Evolutionary conservation across 176 grass and related monocot species (phyloP).

Genomic region (Tillandsia leiboldiana): DNA sequence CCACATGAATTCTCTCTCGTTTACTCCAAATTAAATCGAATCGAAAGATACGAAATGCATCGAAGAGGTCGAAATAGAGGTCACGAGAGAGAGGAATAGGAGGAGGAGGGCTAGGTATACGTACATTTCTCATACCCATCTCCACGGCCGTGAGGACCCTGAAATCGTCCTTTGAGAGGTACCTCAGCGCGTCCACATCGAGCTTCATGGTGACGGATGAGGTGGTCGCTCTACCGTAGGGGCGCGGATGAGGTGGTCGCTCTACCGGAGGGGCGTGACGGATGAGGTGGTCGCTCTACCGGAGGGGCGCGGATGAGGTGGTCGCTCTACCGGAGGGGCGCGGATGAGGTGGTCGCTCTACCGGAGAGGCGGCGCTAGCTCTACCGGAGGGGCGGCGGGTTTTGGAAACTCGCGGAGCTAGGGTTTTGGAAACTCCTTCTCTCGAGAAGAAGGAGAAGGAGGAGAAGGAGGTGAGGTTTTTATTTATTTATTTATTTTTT

Average conservation of each 20-base stretch:
- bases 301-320: too few relatives aligned
- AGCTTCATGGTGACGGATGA: conserved; percentile 56
- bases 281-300: neutral
- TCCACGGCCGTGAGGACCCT: conserved; percentile 76
- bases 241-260: neutral
- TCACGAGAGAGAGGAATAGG: neutral
- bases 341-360: neutral
- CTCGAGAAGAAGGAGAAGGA: too few relatives aligned
- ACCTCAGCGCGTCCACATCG: conserved; percentile 70
- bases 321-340: too few relatives aligned
- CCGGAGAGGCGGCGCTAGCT: too few relatives aligned
- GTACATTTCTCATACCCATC: conserved; percentile 97
- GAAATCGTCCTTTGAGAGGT: conserved; percentile 86
- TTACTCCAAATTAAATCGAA: neutral
- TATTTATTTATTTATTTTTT: too few relatives aligned
- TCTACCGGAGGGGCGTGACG: too few relatives aligned
- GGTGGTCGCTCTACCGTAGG: neutral
- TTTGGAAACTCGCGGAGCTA: too few relatives aligned
- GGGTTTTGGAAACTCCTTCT: too few relatives aligned
- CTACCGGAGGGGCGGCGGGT: too few relatives aligned
- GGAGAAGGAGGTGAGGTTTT: too few relatives aligned
- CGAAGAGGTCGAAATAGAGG: neutral
- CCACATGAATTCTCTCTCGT: conserved; percentile 7
- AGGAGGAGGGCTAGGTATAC: neutral
- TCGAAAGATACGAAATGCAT: neutral